These are phyloP conservation scores for Castanospermum australe DNA, from an alignment of 306 rosid genomes.

Conservation along the genomic window DNA sequence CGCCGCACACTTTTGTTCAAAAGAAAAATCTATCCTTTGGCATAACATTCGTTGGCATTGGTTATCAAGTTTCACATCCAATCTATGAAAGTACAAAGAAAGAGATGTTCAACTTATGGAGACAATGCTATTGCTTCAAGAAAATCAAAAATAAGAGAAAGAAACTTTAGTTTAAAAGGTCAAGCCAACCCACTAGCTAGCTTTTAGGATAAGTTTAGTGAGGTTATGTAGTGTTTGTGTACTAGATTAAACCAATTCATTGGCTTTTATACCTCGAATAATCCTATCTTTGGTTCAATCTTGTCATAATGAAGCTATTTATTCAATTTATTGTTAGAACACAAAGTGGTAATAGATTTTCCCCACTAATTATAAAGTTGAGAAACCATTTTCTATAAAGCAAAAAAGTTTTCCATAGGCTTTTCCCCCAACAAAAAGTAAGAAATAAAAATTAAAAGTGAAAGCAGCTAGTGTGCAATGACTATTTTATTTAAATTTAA, in stretches of 20 bases:
- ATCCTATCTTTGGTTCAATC: neutral
- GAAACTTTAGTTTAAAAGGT: neutral
- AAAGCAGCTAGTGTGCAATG: neutral
- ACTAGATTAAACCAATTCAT: neutral
- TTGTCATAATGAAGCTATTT: neutral
- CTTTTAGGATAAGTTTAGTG: neutral
- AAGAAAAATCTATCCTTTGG: too few relatives aligned
- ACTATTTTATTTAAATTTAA: too few relatives aligned
- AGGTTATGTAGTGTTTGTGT: neutral
- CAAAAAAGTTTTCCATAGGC: neutral
- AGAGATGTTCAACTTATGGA: constrained; percentile 41
- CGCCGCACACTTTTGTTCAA: too few relatives aligned
- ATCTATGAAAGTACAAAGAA: neutral
- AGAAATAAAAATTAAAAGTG: neutral
- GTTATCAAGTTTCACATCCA: neutral
- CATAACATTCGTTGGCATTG: too few relatives aligned
- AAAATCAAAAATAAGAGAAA: neutral
- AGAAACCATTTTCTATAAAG: neutral
- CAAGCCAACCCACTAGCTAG: neutral
- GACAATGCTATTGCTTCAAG: constrained; percentile 9
- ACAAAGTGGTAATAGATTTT: neutral
- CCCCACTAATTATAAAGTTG: constrained; percentile 11
- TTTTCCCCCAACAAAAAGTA: neutral
- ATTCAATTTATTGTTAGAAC: neutral
- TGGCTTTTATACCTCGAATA: neutral